These are phyloP conservation scores for Kregervanrija delftensis DNA, from an alignment of 805 yeast genomes.

Conservation along the genomic window DNA sequence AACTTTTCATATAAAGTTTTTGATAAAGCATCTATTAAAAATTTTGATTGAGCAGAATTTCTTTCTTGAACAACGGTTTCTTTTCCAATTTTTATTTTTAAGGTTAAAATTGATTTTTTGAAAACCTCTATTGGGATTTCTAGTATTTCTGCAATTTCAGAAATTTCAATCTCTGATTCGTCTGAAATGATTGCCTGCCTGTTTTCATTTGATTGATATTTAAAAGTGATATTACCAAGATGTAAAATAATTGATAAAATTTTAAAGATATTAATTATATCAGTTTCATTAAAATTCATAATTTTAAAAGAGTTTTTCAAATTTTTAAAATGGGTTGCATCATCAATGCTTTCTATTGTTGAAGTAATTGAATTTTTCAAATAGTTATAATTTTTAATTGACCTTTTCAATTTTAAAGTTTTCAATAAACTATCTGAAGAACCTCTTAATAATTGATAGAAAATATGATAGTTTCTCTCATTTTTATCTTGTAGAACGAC, in stretches of 20 bases:
- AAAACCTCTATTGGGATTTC: constrained; percentile 51
- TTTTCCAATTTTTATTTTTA: constrained; percentile 85
- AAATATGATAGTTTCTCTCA: constrained; percentile 91
- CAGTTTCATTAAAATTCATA: constrained; percentile 59
- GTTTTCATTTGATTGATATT: constrained; percentile 44
- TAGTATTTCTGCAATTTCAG: constrained; percentile 49
- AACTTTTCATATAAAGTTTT: constrained; percentile 80
- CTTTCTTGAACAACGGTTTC: constrained; percentile 79
- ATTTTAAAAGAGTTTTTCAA: constrained; percentile 61
- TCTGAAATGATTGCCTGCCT: constrained; percentile 71
- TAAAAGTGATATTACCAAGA: constrained; percentile 78
- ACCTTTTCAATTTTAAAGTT: constrained; percentile 35
- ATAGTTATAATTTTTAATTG: constrained; percentile 46
- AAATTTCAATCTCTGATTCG: constrained; percentile 38
- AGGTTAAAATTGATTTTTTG: constrained; percentile 57
- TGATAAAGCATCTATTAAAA: constrained; percentile 79
- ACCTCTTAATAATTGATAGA: constrained; percentile 80
- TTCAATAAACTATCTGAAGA: constrained; percentile 43
- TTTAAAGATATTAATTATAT: constrained; percentile 52
- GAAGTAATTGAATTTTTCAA: constrained; percentile 45
- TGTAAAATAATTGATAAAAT: constrained; percentile 72
- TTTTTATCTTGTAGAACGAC: constrained; percentile 66
- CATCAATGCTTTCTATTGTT: constrained; percentile 70
- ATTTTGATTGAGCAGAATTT: constrained; percentile 72
- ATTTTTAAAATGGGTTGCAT: constrained; percentile 56